Conservation (phyloP, 2,329 filamentous ascomycete genomes). For the Fusarium nelsonii region DNA sequence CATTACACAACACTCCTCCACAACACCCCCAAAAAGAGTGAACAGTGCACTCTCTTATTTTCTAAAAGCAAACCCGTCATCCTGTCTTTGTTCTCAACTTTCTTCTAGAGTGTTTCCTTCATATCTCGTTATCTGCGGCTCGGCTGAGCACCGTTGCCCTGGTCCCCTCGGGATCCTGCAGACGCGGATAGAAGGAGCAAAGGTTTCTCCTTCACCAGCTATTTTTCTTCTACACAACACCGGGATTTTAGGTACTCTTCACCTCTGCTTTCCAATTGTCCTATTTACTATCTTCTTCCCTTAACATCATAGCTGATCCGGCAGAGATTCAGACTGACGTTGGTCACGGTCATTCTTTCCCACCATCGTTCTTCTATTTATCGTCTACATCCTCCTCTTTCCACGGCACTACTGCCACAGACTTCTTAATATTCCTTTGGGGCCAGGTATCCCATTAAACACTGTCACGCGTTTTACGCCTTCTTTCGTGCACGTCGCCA, state of each 20-base stretch:
- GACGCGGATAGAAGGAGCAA: neutral
- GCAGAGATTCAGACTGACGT: neutral
- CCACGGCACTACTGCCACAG: neutral
- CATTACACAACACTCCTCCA: conserved; percentile 3
- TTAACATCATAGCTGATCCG: neutral
- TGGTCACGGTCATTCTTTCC: neutral
- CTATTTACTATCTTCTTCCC: neutral
- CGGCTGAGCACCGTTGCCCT: neutral
- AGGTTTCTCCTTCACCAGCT: neutral
- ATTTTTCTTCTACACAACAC: neutral
- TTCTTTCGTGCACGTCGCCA: neutral
- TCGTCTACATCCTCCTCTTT: neutral
- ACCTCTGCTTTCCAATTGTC: neutral
- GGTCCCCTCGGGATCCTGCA: conserved; percentile 1
- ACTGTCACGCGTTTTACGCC: neutral
- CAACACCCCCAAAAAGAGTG: neutral
- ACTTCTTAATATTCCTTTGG: neutral
- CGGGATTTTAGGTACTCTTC: neutral
- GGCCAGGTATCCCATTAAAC: neutral
- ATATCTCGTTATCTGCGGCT: neutral
- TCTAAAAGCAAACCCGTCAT: neutral
- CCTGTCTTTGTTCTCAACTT: too few relatives aligned
- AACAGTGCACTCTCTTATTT: neutral
- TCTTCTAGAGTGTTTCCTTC: neutral
- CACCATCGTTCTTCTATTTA: neutral